Evolutionary conservation across 1,284 basidiomycete species (phyloP).

Genomic region (Sanghuangporus weigelae): DNA sequence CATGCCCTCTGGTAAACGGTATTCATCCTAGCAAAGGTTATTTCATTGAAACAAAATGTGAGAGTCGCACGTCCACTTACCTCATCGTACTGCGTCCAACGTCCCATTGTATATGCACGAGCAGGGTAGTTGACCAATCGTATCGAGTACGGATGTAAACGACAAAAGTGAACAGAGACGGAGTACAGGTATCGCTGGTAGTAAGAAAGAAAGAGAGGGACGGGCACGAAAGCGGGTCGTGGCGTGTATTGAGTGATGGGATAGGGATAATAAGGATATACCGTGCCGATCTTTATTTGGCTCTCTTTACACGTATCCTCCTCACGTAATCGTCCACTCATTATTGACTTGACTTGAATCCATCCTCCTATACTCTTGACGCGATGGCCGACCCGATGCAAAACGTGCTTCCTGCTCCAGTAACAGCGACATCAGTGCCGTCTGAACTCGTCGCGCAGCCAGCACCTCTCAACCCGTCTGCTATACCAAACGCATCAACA

Average conservation of each 20-base stretch:
- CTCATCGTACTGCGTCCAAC: constrained; percentile 19
- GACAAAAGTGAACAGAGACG: not conserved
- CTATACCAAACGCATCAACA: constrained; percentile 23
- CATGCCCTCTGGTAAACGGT: constrained; percentile 38
- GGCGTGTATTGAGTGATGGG: not conserved
- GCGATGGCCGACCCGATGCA: constrained; percentile 15
- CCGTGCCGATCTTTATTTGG: not conserved
- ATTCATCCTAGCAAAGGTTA: constrained; percentile 29
- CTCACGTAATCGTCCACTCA: not conserved
- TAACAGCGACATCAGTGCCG: not conserved
- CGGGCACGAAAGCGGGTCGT: not conserved
- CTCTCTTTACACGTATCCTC: not conserved
- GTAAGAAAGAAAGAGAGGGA: not conserved
- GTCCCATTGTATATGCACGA: constrained; percentile 4
- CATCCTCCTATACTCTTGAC: not conserved
- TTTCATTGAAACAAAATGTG: not conserved
- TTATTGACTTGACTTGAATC: not conserved
- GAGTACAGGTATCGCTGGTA: not conserved
- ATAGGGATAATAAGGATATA: not conserved
- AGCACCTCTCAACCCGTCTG: constrained; percentile 26
- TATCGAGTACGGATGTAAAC: not conserved
- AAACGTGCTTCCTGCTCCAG: constrained; percentile 3
- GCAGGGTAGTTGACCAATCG: not conserved
- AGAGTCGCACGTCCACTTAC: not conserved
- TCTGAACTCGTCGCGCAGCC: constrained; percentile 15